Percentiles rank a stretch among this genome's conserved stretches.
Conservation (phyloP, 495 filamentous ascomycete species). For the Penicillium steckii region DNA sequence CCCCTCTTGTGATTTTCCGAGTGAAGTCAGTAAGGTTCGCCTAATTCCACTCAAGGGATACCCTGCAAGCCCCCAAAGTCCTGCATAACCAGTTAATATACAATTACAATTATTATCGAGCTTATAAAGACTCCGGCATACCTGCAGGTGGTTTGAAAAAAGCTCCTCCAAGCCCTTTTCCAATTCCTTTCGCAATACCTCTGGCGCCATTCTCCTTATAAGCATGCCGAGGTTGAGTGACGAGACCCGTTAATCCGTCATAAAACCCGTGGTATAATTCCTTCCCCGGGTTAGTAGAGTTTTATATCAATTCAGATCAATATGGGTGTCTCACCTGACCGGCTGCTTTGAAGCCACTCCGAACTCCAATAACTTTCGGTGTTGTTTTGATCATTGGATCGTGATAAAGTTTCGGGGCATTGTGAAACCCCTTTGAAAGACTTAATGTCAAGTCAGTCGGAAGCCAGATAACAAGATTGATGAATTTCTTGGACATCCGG, state of each 20-base stretch:
- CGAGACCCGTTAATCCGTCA: conserved; percentile 70
- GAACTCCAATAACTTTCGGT: conserved; percentile 70
- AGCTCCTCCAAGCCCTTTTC: conserved; percentile 72
- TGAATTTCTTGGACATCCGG: conserved; percentile 54
- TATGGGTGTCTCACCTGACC: conserved; percentile 51
- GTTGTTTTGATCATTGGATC: conserved; percentile 67
- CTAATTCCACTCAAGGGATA: conserved; percentile 74
- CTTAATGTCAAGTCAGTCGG: conserved; percentile 80
- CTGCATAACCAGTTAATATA: conserved; percentile 25
- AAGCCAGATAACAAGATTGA: conserved; percentile 68
- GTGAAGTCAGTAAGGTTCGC: conserved; percentile 61
- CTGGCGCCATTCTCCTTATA: conserved; percentile 65
- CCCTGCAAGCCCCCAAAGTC: conserved; percentile 63
- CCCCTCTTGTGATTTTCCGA: conserved; percentile 17
- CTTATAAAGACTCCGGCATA: conserved; percentile 30
- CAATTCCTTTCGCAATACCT: conserved; percentile 72
- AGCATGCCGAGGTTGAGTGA: conserved; percentile 69
- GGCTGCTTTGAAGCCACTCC: conserved; percentile 62
- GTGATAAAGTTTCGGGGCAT: conserved; percentile 75
- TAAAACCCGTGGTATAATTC: conserved; percentile 67
- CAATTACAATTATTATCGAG: background rate
- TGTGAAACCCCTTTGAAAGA: conserved; percentile 82
- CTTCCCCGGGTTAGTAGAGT: conserved; percentile 45
- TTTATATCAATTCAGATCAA: conserved; percentile 42
- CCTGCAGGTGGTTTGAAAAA: conserved; percentile 71